Evolutionary conservation across 805 yeast species (phyloP), one percentile per base, ranked within the genome.

Genomic region (Wickerhamiella occidentalis): DNA sequence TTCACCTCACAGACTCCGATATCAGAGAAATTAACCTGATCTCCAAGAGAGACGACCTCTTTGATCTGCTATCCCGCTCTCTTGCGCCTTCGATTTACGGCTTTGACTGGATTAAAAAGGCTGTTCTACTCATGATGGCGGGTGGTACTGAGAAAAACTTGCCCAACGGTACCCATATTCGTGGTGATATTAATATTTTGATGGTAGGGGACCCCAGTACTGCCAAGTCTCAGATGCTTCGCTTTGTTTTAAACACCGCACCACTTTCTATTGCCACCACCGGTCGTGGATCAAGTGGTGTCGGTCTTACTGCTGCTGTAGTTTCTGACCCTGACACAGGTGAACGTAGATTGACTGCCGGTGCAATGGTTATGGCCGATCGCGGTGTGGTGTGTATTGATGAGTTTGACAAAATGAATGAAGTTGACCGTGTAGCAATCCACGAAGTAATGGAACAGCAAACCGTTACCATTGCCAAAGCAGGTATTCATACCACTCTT

Each of bases 381-480:
- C 73, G 96, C 56, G 98, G 98, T 55, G 76, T 92, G 51, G 96
- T 92, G 38, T 92, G 98, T 76, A 94, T 92, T 60, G 98, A 92
- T 73, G 98, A 92, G 72, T 92, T 92, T 62, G 98, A 90, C 69
- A 92, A 92, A 68, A 92, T 92, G 98, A 81, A 85, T 54, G 98
- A 92, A 65, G 78, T 80, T 23, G 98, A 92, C 69, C 77, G 98
- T 63, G 97, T 92, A 47, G 97, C 97, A 1, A 92, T 92, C 61
- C 98, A 92, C 68, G 98, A 92, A 75, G 98, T 92, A 45, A 92
- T 92, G 98, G 98, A 92, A 70, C 98, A 92, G 69, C 98, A 92
- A 66, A 92, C 98, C 0, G 96, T 90, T 25, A 88, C 97, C 2
- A 88, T 90, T 61, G 95, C 97, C 47, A 90, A 90, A 65, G 98